Evolutionary conservation across 2,329 filamentous ascomycete species (phyloP).

Genomic region (Byssochlamys sp.): DNA sequence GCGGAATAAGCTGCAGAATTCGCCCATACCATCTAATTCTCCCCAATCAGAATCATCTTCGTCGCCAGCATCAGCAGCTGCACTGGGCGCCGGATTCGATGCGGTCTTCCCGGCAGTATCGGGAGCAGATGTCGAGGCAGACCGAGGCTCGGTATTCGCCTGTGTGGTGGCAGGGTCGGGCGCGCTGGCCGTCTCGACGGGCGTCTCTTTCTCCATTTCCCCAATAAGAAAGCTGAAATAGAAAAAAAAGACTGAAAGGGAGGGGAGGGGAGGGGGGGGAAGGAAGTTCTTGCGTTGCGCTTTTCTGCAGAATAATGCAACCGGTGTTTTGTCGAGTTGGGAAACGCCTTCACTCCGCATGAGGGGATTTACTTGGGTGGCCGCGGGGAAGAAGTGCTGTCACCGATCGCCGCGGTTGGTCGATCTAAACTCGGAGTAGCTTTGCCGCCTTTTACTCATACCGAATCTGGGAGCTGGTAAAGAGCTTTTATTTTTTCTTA

Average conservation of each 20-base stretch:
- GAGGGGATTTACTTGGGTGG: background rate
- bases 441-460: background rate
- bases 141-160: background rate
- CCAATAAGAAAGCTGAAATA: background rate
- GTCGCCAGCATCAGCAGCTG: conserved; percentile 2
- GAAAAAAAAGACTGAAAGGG: background rate
- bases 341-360: background rate
- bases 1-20: background rate
- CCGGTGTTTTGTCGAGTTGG: background rate
- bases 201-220: background rate
- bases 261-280: background rate
- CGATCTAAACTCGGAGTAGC: background rate
- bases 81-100: background rate
- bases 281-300: background rate
- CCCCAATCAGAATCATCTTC: conserved; percentile 74
- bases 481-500: too few relatives aligned
- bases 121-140: background rate
- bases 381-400: background rate
- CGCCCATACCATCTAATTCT: conserved; percentile 68
- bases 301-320: background rate
- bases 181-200: background rate
- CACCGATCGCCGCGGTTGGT: background rate
- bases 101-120: background rate
- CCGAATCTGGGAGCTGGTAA: too few relatives aligned
- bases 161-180: background rate